A percentile compares a stretch with the other conserved stretches of the same genome.
Conservation (phyloP, 768 basidiomycete species). For the Fomitopsis pulvina region DNA sequence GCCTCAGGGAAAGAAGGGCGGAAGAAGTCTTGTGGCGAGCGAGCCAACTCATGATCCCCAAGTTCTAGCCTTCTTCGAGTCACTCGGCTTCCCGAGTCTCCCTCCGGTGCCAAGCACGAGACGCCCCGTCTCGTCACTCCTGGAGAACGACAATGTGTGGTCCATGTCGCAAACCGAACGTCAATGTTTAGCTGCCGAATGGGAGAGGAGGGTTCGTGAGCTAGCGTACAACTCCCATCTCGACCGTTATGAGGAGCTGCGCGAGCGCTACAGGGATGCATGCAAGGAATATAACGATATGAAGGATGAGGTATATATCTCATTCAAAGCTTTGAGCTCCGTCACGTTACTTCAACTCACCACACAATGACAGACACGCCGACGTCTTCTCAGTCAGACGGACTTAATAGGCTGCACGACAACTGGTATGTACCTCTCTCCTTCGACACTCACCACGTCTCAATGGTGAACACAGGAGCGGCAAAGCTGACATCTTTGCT, state of each 20-base stretch:
- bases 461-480: conserved; percentile 35
- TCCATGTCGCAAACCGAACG: conserved; percentile 46
- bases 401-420: conserved; percentile 76
- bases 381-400: conserved; percentile 42
- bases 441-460: background rate
- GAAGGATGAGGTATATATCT: conserved; percentile 45
- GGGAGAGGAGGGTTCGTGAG: conserved; percentile 37
- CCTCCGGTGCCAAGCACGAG: background rate
- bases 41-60: conserved; percentile 19
- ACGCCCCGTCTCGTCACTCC: background rate
- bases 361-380: conserved; percentile 38
- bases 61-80: conserved; percentile 30
- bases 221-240: conserved; percentile 23
- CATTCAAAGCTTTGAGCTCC: background rate
- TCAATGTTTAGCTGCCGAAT: conserved; percentile 33
- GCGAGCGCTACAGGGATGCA: conserved; percentile 35
- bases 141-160: conserved; percentile 40
- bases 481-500: conserved; percentile 58
- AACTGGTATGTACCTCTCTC: conserved; percentile 39
- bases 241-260: conserved; percentile 37
- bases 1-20: background rate
- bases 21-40: background rate
- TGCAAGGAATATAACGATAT: conserved; percentile 30
- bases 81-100: conserved; percentile 9
- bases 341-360: background rate